Evolutionary conservation across 2,329 filamentous ascomycete species (phyloP).

Genomic region (Aspergillus transmontanensis): DNA sequence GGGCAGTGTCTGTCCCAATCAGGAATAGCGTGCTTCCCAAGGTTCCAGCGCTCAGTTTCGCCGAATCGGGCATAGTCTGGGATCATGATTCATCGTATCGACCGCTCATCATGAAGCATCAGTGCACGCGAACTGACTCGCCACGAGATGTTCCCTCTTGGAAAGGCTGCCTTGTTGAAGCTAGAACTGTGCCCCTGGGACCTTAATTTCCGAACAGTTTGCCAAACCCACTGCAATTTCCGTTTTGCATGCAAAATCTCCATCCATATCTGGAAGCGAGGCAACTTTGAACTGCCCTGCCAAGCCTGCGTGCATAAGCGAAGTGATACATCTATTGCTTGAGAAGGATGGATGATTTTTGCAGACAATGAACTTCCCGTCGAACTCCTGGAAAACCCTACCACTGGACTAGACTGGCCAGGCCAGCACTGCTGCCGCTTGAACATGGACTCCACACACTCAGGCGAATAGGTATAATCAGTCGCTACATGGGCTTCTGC

Average conservation of each 20-base stretch:
- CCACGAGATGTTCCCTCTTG: background rate
- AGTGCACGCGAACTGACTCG: background rate
- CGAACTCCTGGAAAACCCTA: background rate
- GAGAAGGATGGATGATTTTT: background rate
- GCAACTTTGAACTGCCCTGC: background rate
- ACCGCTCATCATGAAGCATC: background rate
- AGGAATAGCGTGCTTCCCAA: background rate
- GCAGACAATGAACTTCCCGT: background rate
- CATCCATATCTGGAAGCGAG: background rate
- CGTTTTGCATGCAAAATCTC: background rate
- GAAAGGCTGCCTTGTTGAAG: background rate
- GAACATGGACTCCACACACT: background rate
- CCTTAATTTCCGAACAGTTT: background rate
- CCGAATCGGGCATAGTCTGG: background rate
- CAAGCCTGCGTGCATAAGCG: background rate
- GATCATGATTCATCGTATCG: background rate
- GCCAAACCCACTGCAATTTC: background rate
- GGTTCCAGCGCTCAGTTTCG: background rate
- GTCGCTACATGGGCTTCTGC: slow-evolving; percentile 12
- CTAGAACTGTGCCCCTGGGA: background rate
- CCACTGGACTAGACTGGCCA: background rate
- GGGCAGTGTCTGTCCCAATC: background rate
- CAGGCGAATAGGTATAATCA: too few species aligned
- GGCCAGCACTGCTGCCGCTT: too few species aligned
- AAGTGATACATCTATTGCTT: background rate